phyloP scores from a whole-genome alignment of 306 rosid species.

The Quercus wislizeni region DNA sequence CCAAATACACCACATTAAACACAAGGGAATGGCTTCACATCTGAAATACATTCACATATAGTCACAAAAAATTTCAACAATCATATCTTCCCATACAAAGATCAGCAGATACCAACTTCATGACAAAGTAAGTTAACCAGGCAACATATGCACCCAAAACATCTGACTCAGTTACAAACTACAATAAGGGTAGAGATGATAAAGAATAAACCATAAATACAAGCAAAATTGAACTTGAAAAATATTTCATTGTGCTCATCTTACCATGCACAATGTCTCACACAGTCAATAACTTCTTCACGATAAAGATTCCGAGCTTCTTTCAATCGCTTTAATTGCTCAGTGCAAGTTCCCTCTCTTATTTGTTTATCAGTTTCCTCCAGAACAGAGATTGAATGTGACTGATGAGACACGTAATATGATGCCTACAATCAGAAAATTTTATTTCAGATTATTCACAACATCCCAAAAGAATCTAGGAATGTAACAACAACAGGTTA shows the following conservation, averaged over 20 bases:
- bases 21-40: too few relatives aligned
- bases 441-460: slow-evolving; percentile 11
- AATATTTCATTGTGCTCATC: slow-evolving; percentile 22
- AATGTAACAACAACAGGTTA: slow-evolving; percentile 8
- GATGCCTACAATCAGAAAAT: slow-evolving; percentile 62
- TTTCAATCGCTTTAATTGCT: slow-evolving; percentile 70
- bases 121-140: not conserved
- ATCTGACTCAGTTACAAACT: not conserved
- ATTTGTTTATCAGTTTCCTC: slow-evolving; percentile 91
- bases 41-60: not conserved
- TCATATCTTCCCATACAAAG: not conserved
- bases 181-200: not conserved
- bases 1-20: too few relatives aligned
- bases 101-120: not conserved
- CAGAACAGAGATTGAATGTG: slow-evolving; percentile 58
- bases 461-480: not conserved
- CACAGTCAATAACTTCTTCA: slow-evolving; percentile 70
- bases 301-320: slow-evolving; percentile 79
- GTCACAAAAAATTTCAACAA: not conserved
- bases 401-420: slow-evolving; percentile 74
- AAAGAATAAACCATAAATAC: not conserved
- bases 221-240: slow-evolving; percentile 12
- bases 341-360: slow-evolving; percentile 57
- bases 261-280: slow-evolving; percentile 74
- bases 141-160: not conserved